Percentiles rank a stretch among this genome's conserved stretches.
Evolutionary conservation across 352 stramenopile genomes (phyloP).

Genomic region (Halophytophthora batemanensis): DNA sequence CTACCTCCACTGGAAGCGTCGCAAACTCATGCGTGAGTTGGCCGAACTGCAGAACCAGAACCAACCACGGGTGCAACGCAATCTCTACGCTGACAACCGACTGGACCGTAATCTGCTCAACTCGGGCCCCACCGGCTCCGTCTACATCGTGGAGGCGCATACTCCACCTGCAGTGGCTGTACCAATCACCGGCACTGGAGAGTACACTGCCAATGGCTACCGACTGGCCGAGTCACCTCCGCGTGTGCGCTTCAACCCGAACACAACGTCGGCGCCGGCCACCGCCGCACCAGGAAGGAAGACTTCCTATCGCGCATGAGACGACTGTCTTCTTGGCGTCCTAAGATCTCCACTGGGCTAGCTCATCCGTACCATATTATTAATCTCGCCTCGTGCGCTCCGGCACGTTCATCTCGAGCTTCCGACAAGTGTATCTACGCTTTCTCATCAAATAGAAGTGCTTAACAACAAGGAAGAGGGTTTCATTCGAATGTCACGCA

Average conservation of each 20-base stretch:
- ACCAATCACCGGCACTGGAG: constrained; percentile 17
- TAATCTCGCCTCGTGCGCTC: background rate
- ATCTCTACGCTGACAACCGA: constrained; percentile 31
- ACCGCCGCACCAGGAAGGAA: constrained; percentile 15
- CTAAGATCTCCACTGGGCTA: background rate
- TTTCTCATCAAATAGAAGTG: background rate
- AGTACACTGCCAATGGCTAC: constrained; percentile 18
- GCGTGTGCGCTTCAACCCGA: constrained; percentile 18
- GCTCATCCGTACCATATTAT: constrained; percentile 3
- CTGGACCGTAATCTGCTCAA: constrained; percentile 46
- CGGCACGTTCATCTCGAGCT: background rate
- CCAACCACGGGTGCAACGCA: constrained; percentile 29
- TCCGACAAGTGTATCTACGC: background rate
- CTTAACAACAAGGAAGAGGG: too few species aligned
- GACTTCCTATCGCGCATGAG: constrained; percentile 8
- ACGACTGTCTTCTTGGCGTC: constrained; percentile 2
- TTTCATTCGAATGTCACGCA: background rate
- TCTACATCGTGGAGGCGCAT: constrained; percentile 23
- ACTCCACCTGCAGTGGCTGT: constrained; percentile 12
- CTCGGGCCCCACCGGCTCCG: constrained; percentile 22
- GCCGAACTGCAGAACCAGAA: constrained; percentile 32
- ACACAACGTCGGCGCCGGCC: constrained; percentile 12
- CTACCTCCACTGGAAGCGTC: constrained; percentile 53
- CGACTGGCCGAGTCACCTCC: constrained; percentile 21
- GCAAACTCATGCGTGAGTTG: constrained; percentile 44